Evolutionary conservation across 768 basidiomycete species (phyloP), one percentile per base, ranked within the genome.

Genomic region (Tricholoma sp.): DNA sequence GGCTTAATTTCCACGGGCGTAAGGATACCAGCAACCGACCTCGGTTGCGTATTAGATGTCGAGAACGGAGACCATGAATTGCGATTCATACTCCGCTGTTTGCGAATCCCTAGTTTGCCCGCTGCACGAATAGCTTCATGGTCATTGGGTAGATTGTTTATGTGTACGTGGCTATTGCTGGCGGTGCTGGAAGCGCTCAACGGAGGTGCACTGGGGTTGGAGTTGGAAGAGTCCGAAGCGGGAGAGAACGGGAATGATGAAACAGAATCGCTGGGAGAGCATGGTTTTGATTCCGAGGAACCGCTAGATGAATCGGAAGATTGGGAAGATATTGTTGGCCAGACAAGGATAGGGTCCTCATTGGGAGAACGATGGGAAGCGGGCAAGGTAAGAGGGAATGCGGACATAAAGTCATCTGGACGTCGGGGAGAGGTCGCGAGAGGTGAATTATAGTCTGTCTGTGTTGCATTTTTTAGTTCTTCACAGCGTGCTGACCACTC

Each of bases 401-500:
- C 75, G 34, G 66, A 67, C 59, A 65, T 66, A 51, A 67, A 75
- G 60, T 74, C 71, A 52, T 72, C 70, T n/a, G 68, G 88, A 71
- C 51, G 85, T 74, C 59, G 88, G 72, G 53, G 83, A 78, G 67
- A 86, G 79, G 83, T 79, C 51, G 76, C 76, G 37, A 79, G 72
- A 65, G 79, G 82, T 49, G 81, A 76, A 47, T 74, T 71, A 1
- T 73, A 71, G 8, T 69, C 66, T 50, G 72, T 70, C 57, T 57
- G 59, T 29, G 55, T 55, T 43, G 59, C 45, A 56, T 72, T 64
- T 35, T 71, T 66, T 46, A 83, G 65, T 18, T 74, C 72, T 7
- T 69, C 72, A 32, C 76, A 65, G 2, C 83, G 81, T 19, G 74
- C 71, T 63, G 81, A 75, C 94, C 94, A 96, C 43, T 80, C 71